phyloP scores from a whole-genome alignment of 371 early-diverging fungal genomes.

The Dichotomocladium elegans region DNA sequence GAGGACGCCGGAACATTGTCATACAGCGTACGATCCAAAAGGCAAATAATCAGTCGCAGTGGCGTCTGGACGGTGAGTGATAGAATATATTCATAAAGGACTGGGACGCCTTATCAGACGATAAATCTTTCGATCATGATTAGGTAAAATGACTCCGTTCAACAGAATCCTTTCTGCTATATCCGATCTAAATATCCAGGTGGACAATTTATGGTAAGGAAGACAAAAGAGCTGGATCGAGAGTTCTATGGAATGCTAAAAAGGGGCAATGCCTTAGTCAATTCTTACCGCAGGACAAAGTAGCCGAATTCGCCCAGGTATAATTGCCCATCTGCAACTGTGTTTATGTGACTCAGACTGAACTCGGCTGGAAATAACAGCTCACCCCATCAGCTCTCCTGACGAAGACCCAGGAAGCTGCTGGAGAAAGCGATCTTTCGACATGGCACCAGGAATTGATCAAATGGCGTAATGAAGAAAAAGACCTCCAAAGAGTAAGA shows the following conservation, averaged over 20 bases:
- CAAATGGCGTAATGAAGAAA: constrained; percentile 60
- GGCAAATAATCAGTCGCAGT: constrained; percentile 63
- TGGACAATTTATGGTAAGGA: constrained; percentile 93
- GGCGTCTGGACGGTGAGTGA: constrained; percentile 76
- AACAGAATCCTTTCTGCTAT: constrained; percentile 63
- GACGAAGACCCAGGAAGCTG: constrained; percentile 81
- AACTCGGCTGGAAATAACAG: too few relatives aligned
- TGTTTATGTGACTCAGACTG: background rate
- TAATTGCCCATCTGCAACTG: background rate
- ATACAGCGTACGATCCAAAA: constrained; percentile 71
- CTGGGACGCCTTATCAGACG: background rate
- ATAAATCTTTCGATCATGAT: background rate
- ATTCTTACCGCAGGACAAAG: constrained; percentile 95
- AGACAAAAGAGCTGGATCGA: background rate
- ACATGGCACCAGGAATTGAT: constrained; percentile 68
- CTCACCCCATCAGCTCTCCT: constrained; percentile 75
- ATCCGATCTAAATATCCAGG: constrained; percentile 75
- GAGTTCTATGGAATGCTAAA: background rate
- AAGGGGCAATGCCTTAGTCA: constrained; percentile 54
- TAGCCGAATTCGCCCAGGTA: constrained; percentile 88
- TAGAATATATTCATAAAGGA: background rate
- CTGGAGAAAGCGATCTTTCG: constrained; percentile 66
- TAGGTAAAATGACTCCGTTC: constrained; percentile 57
- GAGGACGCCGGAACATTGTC: constrained; percentile 38
- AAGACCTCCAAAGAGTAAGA: constrained; percentile 40